phyloP scores from a whole-genome alignment of 768 basidiomycete genomes.

The Infundibulicybe gibba region DNA sequence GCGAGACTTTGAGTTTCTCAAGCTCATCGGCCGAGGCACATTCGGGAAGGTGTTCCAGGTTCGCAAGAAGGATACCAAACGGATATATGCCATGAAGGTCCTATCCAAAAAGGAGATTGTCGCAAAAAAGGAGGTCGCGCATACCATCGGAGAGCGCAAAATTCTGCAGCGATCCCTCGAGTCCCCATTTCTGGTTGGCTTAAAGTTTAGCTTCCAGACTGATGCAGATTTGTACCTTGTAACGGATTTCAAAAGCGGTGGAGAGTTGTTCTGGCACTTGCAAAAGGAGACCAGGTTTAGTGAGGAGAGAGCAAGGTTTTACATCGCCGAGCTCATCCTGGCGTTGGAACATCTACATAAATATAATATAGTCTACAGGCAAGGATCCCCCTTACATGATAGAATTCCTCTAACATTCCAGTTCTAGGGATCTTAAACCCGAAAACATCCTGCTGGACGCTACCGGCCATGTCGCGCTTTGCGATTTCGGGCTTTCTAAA shows the following conservation, averaged over 20 bases:
- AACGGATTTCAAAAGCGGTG: slow-evolving; percentile 98
- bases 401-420: slow-evolving; percentile 2
- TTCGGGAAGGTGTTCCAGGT: slow-evolving; percentile 99
- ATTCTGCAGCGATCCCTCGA: slow-evolving; percentile 92
- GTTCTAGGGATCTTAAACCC: slow-evolving; percentile 84
- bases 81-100: slow-evolving; percentile 99
- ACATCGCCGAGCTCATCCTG: slow-evolving; percentile 92
- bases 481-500: slow-evolving; percentile 98
- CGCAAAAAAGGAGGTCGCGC: slow-evolving; percentile 98
- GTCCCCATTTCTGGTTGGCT: slow-evolving; percentile 94
- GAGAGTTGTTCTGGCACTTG: slow-evolving; percentile 97
- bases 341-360: slow-evolving; percentile 97
- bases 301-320: slow-evolving; percentile 93
- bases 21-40: slow-evolving; percentile 96
- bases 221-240: slow-evolving; percentile 93
- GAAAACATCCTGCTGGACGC: slow-evolving; percentile 99
- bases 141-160: slow-evolving; percentile 99
- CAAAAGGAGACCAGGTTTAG: slow-evolving; percentile 93
- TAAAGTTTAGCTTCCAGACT: slow-evolving; percentile 98
- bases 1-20: slow-evolving; percentile 97
- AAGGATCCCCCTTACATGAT: slow-evolving; percentile 25
- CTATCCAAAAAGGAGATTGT: slow-evolving; percentile 98
- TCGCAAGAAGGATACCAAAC: slow-evolving; percentile 94
- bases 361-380: slow-evolving; percentile 93
- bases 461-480: slow-evolving; percentile 96